Percentiles rank a stretch among this genome's conserved stretches.
These are phyloP conservation scores for Dunaliella primolecta DNA, from an alignment of 139 green algal species.

Conservation along the genomic window DNA sequence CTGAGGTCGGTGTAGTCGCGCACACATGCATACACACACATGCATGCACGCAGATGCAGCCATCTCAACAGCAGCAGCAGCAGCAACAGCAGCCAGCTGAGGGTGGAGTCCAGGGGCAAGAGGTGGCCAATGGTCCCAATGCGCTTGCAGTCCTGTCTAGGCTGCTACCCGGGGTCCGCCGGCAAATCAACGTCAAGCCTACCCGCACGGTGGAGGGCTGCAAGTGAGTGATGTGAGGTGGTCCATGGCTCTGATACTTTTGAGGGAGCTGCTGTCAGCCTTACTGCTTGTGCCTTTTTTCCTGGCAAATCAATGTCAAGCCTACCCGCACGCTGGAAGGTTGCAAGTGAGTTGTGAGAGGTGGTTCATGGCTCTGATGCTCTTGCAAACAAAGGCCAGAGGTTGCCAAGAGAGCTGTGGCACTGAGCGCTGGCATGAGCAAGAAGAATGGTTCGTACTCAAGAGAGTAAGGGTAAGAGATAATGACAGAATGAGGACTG, in stretches of 20 bases:
- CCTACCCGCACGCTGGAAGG: background rate
- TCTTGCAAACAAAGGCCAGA: background rate
- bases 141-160: background rate
- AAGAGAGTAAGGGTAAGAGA: too few species aligned
- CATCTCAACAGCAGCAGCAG: background rate
- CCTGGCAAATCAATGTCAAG: background rate
- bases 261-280: background rate
- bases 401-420: too few species aligned
- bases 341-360: background rate
- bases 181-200: background rate
- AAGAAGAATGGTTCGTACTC: too few species aligned
- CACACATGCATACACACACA: background rate
- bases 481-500: background rate
- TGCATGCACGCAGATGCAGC: background rate
- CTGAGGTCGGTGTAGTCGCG: too few species aligned
- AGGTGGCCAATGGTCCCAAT: background rate
- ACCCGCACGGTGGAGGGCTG: background rate
- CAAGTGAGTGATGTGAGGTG: background rate
- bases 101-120: background rate
- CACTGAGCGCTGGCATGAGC: too few species aligned
- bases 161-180: background rate
- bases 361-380: background rate
- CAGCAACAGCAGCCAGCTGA: background rate
- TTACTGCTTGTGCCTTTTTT: background rate
- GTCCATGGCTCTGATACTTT: too few species aligned